phyloP scores from a whole-genome alignment of 441 rosid genomes.

The Pelargonium myrrhifolium region DNA sequence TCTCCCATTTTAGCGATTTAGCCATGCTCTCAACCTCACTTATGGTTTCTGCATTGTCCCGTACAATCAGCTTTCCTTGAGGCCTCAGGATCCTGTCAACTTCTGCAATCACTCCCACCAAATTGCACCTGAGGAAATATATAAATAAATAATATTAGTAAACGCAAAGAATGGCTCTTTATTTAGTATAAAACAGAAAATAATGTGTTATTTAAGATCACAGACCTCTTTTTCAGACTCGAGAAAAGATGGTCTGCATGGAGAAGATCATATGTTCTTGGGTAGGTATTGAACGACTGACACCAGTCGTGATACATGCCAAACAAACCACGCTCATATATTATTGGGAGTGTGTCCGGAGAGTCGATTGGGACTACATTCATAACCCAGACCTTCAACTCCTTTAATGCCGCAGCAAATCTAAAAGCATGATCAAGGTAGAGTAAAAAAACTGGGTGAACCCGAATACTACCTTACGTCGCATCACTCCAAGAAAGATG shows the following conservation, averaged over 20 bases:
- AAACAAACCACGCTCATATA: constrained; percentile 78
- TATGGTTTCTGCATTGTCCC: constrained; percentile 50
- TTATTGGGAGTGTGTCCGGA: constrained; percentile 87
- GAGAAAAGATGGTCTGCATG: constrained; percentile 97
- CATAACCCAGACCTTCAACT: constrained; percentile 68
- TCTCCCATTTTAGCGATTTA: constrained; percentile 82
- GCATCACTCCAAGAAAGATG: neutral
- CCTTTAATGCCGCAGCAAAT: constrained; percentile 82
- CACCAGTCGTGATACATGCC: constrained; percentile 97
- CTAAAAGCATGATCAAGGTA: constrained; percentile 28
- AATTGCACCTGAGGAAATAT: constrained; percentile 52
- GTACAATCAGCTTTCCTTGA: constrained; percentile 71
- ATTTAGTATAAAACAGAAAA: neutral
- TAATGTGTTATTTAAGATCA: constrained; percentile 30
- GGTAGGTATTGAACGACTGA: constrained; percentile 90
- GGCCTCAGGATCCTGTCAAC: constrained; percentile 87
- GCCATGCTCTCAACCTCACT: constrained; percentile 66
- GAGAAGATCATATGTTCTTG: constrained; percentile 73
- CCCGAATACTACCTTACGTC: neutral
- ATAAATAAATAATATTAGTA: neutral
- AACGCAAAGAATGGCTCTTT: constrained; percentile 2
- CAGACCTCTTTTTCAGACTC: constrained; percentile 55
- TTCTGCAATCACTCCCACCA: constrained; percentile 66
- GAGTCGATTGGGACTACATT: constrained; percentile 72
- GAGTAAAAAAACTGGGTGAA: neutral